Base-by-base conservation (phyloP, 495 filamentous ascomycete species). In the Astrothelium subdiscretum region DNA sequence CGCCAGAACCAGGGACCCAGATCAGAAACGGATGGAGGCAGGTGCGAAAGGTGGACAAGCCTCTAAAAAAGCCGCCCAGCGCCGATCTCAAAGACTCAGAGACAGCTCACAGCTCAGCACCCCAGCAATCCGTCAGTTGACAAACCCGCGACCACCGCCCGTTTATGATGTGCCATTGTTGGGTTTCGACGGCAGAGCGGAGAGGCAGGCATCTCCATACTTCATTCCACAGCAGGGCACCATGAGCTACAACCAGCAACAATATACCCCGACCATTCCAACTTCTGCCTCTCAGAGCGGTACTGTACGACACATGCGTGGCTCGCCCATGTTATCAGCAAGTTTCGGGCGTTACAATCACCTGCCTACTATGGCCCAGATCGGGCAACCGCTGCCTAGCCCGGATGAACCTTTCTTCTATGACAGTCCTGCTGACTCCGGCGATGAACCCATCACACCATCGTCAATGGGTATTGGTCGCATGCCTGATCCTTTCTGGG, bases 1-100 rank as follows among this genome's bases (percentile, higher is more conserved):
- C 15, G 62, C 68, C 10, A 76, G 69, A 61, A 71, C 77, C 18
- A 75, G 79, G 15, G 65, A 70, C 27, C 77, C 80, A 22, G 75
- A 73, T 15, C 75, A 74, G 31, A 75, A 79, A 51, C 77, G 82
- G 32, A 82, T 83, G 66, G 74, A 75, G 22, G 80, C 83, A 35
- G 83, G 80, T 42, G 76, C 79, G 15, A 83, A 79, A 66, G 83
- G 81, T 43, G 82, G 84, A 3, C 78, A 81, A 66, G 76, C 78
- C 29, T 76, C 79, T 2, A 75, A 67, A 27, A 68, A 69, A 38
- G 61, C 71, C 12, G 63, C 70, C 8, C 65, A 64, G 26, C 66
- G 69, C 43, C 61, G 68, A 31, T 58, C 64, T 11, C 35, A 64
- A 27, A 58, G 63, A 18, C 60, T 62, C 2, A 52, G 58, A 60